Percentiles rank a stretch among this genome's conserved stretches.
phyloP scores from a whole-genome alignment of 805 yeast genomes.

The Jamesozyma gamospora region DNA sequence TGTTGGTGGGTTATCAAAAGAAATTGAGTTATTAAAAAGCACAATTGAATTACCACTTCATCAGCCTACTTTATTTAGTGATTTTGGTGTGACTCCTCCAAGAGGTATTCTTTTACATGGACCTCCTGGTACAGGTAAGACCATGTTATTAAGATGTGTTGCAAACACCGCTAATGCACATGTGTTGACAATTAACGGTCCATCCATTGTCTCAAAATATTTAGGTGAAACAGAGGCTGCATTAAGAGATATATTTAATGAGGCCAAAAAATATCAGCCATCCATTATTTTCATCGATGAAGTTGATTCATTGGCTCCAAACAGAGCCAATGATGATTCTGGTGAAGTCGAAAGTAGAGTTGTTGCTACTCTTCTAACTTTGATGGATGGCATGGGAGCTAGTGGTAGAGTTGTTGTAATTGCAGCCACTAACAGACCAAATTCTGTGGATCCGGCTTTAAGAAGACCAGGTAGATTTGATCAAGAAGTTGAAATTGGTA shows the following conservation, averaged over 20 bases:
- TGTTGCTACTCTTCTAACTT: slow-evolving; percentile 75
- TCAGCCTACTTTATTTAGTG: slow-evolving; percentile 63
- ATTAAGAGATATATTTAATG: slow-evolving; percentile 70
- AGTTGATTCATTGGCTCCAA: slow-evolving; percentile 85
- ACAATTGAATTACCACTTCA: slow-evolving; percentile 74
- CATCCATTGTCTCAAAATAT: slow-evolving; percentile 85
- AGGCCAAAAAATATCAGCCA: slow-evolving; percentile 81
- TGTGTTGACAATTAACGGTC: slow-evolving; percentile 77
- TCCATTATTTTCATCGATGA: slow-evolving; percentile 85
- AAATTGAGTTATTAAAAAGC: slow-evolving; percentile 50
- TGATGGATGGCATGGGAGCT: slow-evolving; percentile 70
- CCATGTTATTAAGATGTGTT: slow-evolving; percentile 74
- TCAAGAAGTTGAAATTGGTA: slow-evolving; percentile 81
- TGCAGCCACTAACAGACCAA: slow-evolving; percentile 69
- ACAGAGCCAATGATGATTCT: slow-evolving; percentile 69
- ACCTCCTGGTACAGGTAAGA: slow-evolving; percentile 95
- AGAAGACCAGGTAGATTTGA: slow-evolving; percentile 86
- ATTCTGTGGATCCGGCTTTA: slow-evolving; percentile 57
- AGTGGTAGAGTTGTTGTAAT: slow-evolving; percentile 55
- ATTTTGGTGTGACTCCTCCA: slow-evolving; percentile 87
- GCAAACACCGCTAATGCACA: slow-evolving; percentile 77
- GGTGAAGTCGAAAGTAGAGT: slow-evolving; percentile 88
- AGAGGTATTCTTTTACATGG: slow-evolving; percentile 91
- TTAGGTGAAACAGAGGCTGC: slow-evolving; percentile 89
- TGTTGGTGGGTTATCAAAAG: slow-evolving; percentile 71